Base-by-base conservation (phyloP, 495 filamentous ascomycete species). In the Ramalina peruviana region DNA sequence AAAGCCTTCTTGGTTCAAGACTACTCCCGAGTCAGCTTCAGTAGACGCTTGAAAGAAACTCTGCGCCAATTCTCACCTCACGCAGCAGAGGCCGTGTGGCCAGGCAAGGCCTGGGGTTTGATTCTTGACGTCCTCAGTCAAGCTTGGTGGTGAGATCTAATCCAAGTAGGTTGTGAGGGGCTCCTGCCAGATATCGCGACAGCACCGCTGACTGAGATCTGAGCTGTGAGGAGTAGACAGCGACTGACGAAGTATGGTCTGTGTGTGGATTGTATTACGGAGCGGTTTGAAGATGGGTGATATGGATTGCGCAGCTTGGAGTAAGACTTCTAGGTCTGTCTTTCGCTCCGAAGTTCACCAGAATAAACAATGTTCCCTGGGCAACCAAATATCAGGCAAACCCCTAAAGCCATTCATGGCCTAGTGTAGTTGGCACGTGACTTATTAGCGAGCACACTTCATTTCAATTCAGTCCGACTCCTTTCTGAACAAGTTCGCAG, bases 61-160 rank as follows among this genome's bases (percentile, higher is more conserved):
- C 36, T 13, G 6, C 3, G 16, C 1, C 30, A 48, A 43, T 36
- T 48, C 71, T 53, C 64, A 84, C 80, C 78, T 84, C 81, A 78
- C 78, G 78, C 81, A 85, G 81, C 73, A 74, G 76, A 80, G 80
- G 76, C 77, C 73, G 73, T 68, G 68, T 75, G 72, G 75, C 78
- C 78, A 79, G 80, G 80, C 79, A 64, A 69, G 61, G 58, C 51
- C 36, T 54, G 43, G 52, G 16, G 25, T 3, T 6, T 1, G 25
- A 9, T 16, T 11, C 0, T 33, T 10, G 7, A 13, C 30, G 3
- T 33, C 30, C 30, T 33, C 30, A 33, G 30, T 33, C 30, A 33
- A 33, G 30, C 30, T 33, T 33, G 30, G 30, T 33, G 30, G 30
- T 33, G 9, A 33, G 30, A 33, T 11, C 30, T 33, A 33, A 11